Base-by-base conservation (phyloP, 768 basidiomycete genomes). In the Podaxis sp. region DNA sequence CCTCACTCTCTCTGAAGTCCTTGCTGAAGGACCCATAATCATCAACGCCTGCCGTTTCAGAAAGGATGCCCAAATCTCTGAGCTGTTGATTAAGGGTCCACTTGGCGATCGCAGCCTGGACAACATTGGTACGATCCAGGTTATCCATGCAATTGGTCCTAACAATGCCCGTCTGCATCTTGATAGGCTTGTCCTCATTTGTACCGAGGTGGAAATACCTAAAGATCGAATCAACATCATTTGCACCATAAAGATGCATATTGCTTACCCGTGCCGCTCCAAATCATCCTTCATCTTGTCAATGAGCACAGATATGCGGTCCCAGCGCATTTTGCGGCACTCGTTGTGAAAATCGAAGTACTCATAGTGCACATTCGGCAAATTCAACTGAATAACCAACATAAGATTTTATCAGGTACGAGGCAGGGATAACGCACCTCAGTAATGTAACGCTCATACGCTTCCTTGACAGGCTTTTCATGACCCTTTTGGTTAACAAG, bases 321-420 rank as follows among this genome's bases (percentile, higher is more conserved):
- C 94, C 87, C 94, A 99, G 46, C 93, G 88, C 90, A 98, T 93
- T 54, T 91, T 82, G 71, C 86, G 91, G 80, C 96, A 98, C 74
- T 98, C 95, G 64, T 84, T 88, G 73, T 98, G 96, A 79, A 99
- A 99, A 71, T 99, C 97, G 69, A 98, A 99, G 77, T 98, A 97
- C 66, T 91, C 81, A 70, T 99, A 99, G 68, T 86, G 87, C 43
- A 92, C 88, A 36, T 86, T 80, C 3, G 87, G 80, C 37, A 90
- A 69, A 67, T 86, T 80, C 56, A 85, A 73, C 91, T 92, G 57
- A 12, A 66, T 49, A 12, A n/a, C 43, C 24, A n/a, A 29, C 33
- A 13, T 65, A 11, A 57, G 50, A 24, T 38, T 13, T 2, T 12
- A 7, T 4, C 33, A 37, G 19, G 19, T 3, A 8, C 41, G 41